Percentiles rank a stretch among this genome's conserved stretches.
These are phyloP conservation scores for Vaccinium corymbosum DNA, from an alignment of 148 eudicot species.

Conservation along the genomic window DNA sequence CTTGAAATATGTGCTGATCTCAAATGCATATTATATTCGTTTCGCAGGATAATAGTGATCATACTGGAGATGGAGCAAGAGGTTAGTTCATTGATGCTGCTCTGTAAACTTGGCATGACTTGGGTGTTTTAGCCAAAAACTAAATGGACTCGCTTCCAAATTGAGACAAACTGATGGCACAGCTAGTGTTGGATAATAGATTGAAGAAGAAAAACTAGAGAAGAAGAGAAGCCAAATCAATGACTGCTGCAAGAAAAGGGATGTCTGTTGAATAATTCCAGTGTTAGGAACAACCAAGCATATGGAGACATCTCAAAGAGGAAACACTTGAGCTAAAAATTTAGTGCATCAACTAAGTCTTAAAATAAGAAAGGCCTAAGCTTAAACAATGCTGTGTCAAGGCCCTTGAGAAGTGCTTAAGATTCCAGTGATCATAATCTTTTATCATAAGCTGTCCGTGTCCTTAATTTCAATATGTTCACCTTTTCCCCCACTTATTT, in stretches of 20 bases:
- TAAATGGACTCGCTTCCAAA: neutral
- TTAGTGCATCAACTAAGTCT: neutral
- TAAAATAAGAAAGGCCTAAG: neutral
- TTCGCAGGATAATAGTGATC: conserved; percentile 25
- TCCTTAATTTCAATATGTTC: neutral
- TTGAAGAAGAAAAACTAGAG: neutral
- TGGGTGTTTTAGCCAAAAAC: neutral
- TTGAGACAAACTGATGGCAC: conserved; percentile 2
- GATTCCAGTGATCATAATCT: neutral
- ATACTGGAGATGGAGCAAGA: conserved; percentile 21
- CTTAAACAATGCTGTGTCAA: neutral
- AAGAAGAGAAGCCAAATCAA: neutral
- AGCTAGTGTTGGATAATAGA: conserved; percentile 4
- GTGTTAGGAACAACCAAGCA: neutral
- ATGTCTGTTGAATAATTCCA: neutral
- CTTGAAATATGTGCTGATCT: conserved; percentile 5
- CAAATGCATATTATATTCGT: neutral
- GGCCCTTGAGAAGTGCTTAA: neutral
- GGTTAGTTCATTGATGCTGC: conserved; percentile 22
- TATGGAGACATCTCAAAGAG: neutral
- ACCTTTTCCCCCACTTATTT: neutral
- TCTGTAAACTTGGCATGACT: neutral
- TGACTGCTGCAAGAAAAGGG: neutral
- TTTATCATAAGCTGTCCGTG: neutral
- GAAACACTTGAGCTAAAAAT: neutral